Evolutionary conservation across 1,284 basidiomycete species (phyloP), one percentile per base, ranked within the genome.

Genomic region (Sporisorium graminicola): DNA sequence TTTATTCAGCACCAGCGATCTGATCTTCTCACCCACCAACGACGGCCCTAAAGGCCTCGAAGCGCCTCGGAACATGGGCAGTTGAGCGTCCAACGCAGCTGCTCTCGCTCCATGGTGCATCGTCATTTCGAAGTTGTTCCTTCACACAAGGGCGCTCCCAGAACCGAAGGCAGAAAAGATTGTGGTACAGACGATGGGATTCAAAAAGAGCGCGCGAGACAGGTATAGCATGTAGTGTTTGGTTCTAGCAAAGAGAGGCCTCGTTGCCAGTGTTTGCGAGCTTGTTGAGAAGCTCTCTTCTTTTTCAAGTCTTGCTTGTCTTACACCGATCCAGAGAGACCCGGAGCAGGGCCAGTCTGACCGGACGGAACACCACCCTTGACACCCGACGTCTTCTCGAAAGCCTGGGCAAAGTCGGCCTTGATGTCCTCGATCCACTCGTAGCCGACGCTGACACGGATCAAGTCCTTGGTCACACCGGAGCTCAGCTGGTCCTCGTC

Each of bases 391-490:
- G 70, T 78, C 55, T 73, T 71, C 51, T 79, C 79, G 71, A 90
- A 86, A 5, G 91, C 91, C 66, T 89, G 89, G 72, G 91, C 90
- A 83, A 95, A 94, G 86, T 95, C 93, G 13, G 92, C 92, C 77
- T 94, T 91, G 83, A 82, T 85, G 58, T 84, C 85, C 62, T 88
- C 88, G 80, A 94, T 93, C 77, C 91, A 91, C 86, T 95, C 94
- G 73, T 93, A 93, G n/a, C 94, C 94, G 49, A 91, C 91, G 4
- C 90, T 76, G 82, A 94, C 90, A 71, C 92, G 89, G 80, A 94
- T 92, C 57, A 94, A 86, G 85, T 94, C 93, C 29, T 91, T 90
- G 12, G 91, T 92, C 16, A 95, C 93, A 31, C 94, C 94, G 2
- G 91, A 88, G 1, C 88, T 85, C 31, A 88, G 56, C 85, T 92